Evolutionary conservation across 768 basidiomycete genomes (phyloP).

Genomic region (Tubosaeta sp.): DNA sequence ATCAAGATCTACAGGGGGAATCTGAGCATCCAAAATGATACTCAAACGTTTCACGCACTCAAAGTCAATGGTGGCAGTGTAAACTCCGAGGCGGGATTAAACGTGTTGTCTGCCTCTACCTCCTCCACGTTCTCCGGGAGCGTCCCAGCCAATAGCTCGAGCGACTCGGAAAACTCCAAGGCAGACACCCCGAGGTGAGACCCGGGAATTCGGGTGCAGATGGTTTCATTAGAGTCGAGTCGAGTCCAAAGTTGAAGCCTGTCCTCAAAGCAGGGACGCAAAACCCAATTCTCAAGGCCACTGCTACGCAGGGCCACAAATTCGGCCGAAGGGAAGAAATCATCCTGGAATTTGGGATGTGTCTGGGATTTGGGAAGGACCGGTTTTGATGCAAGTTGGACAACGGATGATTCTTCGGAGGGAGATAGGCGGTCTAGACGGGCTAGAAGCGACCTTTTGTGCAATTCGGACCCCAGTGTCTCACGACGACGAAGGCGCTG

Average conservation of each 20-base stretch:
- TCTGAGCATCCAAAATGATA: constrained; percentile 10
- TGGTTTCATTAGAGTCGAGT: constrained; percentile 34
- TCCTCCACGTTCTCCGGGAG: constrained; percentile 20
- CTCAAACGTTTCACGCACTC: constrained; percentile 13
- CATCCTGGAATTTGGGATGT: constrained; percentile 33
- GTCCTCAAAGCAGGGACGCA: constrained; percentile 75
- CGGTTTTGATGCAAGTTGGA: constrained; percentile 37
- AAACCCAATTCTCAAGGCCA: constrained; percentile 65
- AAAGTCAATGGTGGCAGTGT: constrained; percentile 12
- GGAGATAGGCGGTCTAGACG: constrained; percentile 41
- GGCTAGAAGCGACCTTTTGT: constrained; percentile 48
- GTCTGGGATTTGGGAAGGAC: constrained; percentile 25
- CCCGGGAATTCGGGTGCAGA: constrained; percentile 40
- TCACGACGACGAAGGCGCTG: constrained; percentile 33
- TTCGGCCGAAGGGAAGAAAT: constrained; percentile 16
- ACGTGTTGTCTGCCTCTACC: constrained; percentile 1
- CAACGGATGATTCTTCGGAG: constrained; percentile 42
- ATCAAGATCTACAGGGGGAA: constrained; percentile 19
- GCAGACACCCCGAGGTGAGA: constrained; percentile 59
- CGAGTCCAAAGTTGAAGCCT: constrained; percentile 53
- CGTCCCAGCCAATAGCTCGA: constrained; percentile 61
- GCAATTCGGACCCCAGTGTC: constrained; percentile 42
- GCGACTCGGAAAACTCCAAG: constrained; percentile 64
- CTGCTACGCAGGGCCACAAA: constrained; percentile 35
- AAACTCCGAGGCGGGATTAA: constrained; percentile 16